Percentiles rank a stretch among this genome's conserved stretches.
phyloP scores from a whole-genome alignment of 495 filamentous ascomycete species.

The Halenospora varia region DNA sequence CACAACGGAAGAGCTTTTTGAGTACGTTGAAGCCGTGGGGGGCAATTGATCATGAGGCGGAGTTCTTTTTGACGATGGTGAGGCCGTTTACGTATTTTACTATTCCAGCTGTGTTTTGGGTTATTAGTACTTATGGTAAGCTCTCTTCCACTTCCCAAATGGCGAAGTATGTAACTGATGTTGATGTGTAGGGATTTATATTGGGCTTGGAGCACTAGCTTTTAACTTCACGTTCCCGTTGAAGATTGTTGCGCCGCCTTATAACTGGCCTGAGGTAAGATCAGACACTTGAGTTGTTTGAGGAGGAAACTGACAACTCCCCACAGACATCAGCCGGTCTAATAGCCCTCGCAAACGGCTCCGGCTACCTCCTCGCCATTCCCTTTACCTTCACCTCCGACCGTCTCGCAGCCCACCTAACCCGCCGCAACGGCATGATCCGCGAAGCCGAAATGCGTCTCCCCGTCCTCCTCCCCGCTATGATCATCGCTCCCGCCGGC shows the following conservation, averaged over 20 bases:
- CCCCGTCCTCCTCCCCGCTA: slow-evolving; percentile 48
- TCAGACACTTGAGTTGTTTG: no score
- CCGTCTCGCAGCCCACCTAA: slow-evolving; percentile 50
- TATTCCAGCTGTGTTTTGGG: slow-evolving; percentile 56
- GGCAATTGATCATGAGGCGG: slow-evolving; percentile 35
- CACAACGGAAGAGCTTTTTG: slow-evolving; percentile 38
- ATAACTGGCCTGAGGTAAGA: slow-evolving; percentile 54
- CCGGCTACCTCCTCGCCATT: slow-evolving; percentile 50
- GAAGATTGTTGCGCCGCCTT: slow-evolving; percentile 49
- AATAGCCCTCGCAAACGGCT: slow-evolving; percentile 46
- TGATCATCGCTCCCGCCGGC: slow-evolving; percentile 50
- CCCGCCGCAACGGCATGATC: slow-evolving; percentile 49
- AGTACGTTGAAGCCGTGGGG: slow-evolving; percentile 40
- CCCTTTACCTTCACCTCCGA: slow-evolving; percentile 55
- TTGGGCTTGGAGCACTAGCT: slow-evolving; percentile 53
- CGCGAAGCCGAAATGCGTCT: slow-evolving; percentile 61
- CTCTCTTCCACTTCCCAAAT: neutral
- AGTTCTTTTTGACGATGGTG: slow-evolving; percentile 44
- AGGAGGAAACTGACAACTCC: no score
- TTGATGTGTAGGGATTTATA: slow-evolving; percentile 41
- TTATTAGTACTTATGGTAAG: slow-evolving; percentile 50
- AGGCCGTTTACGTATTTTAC: slow-evolving; percentile 50
- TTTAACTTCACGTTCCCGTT: slow-evolving; percentile 60
- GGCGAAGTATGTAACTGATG: neutral
- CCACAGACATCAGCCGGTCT: slow-evolving; percentile 39